Conservation (phyloP, 106 monocot genomes). For the Allium sativum region DNA sequence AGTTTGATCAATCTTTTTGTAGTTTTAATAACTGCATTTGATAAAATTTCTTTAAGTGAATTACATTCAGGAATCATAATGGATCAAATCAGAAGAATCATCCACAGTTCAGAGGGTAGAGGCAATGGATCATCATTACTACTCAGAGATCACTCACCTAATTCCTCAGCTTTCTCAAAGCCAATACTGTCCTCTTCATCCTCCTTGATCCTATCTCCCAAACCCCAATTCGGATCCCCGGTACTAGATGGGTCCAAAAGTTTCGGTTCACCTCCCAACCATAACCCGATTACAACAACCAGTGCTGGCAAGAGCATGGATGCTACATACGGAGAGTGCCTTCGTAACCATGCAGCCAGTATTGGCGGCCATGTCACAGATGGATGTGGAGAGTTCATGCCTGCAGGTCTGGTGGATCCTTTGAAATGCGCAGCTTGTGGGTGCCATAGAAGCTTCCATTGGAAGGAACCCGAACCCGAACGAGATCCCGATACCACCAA, state of each 20-base stretch:
- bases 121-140: too few relatives aligned
- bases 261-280: background rate
- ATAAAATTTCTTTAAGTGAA: too few relatives aligned
- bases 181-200: background rate
- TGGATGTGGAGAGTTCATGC: constrained; percentile 23
- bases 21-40: too few relatives aligned
- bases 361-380: constrained; percentile 19
- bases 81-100: too few relatives aligned
- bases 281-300: too few relatives aligned
- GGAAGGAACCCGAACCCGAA: constrained; percentile 10
- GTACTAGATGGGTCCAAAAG: background rate
- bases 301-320: too few relatives aligned
- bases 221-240: constrained; percentile 1
- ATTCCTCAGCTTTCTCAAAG: too few relatives aligned
- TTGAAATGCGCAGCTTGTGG: constrained; percentile 16
- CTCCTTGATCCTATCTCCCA: constrained; percentile 1
- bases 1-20: too few relatives aligned
- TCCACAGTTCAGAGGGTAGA: too few relatives aligned
- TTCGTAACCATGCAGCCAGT: constrained; percentile 14
- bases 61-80: too few relatives aligned
- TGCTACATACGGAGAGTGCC: constrained; percentile 14
- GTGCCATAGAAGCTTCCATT: constrained; percentile 38
- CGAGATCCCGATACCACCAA: background rate
- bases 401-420: background rate
- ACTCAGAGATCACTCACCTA: too few relatives aligned